These are phyloP conservation scores for Tetrapisispora arboricola DNA, from an alignment of 805 yeast species.

Conservation along the genomic window DNA sequence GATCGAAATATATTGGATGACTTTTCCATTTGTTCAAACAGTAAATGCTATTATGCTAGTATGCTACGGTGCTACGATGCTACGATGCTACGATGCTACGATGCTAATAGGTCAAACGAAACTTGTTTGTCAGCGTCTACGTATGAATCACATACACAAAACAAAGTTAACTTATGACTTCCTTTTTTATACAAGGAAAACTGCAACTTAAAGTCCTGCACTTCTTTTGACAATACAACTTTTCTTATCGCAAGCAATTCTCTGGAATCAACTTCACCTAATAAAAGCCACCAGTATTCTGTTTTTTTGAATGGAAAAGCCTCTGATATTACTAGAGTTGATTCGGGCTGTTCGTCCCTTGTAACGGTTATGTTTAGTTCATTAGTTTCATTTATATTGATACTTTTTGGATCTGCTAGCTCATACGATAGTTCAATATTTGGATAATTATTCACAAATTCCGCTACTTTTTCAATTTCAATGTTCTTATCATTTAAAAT, in stretches of 20 bases:
- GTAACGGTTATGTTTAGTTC: constrained; percentile 40
- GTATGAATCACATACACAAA: constrained; percentile 89
- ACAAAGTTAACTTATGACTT: constrained; percentile 48
- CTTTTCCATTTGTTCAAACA: too few relatives aligned
- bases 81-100: background rate
- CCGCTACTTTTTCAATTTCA: constrained; percentile 59
- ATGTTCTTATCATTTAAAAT: constrained; percentile 45
- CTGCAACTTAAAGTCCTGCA: constrained; percentile 42
- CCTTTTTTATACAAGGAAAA: constrained; percentile 56
- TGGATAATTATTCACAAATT: constrained; percentile 84
- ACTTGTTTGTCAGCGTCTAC: constrained; percentile 88
- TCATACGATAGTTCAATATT: constrained; percentile 61
- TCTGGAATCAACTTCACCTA: constrained; percentile 54
- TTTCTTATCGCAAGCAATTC: constrained; percentile 68
- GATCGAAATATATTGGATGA: too few relatives aligned
- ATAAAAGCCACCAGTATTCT: constrained; percentile 73
- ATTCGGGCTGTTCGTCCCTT: constrained; percentile 73
- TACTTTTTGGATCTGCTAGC: constrained; percentile 32
- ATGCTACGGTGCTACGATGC: too few relatives aligned
- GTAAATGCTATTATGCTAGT: too few relatives aligned
- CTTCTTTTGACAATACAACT: constrained; percentile 41
- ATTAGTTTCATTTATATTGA: constrained; percentile 41
- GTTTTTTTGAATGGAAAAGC: constrained; percentile 48
- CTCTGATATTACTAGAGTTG: constrained; percentile 48
- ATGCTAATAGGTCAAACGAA: constrained; percentile 33